Percentiles rank a stretch among this genome's conserved stretches.
These are phyloP conservation scores for Paramecium pentaurelia DNA, from an alignment of 73 alveolate species.

Conservation along the genomic window DNA sequence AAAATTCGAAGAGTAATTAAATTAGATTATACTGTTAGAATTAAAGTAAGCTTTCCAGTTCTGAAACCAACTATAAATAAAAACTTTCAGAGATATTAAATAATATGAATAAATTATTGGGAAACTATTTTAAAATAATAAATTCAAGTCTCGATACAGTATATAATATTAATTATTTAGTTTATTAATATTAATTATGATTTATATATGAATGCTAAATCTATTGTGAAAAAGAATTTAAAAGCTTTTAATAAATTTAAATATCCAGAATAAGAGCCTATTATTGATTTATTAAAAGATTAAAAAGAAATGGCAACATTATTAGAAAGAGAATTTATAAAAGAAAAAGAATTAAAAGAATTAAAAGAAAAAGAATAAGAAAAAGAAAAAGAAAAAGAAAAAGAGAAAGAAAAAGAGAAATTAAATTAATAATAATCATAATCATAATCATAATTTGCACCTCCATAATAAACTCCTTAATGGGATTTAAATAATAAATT, in stretches of 20 bases:
- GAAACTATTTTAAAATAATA: neutral
- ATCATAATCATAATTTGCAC: neutral
- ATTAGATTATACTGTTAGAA: neutral
- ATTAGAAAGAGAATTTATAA: neutral
- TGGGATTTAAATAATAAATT: neutral
- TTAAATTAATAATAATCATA: neutral
- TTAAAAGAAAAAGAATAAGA: neutral
- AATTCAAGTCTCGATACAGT: neutral
- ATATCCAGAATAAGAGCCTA: neutral
- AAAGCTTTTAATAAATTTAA: neutral
- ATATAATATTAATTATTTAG: neutral
- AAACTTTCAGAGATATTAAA: conserved; percentile 8
- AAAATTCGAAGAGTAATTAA: conserved; percentile 21
- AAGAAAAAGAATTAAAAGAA: neutral
- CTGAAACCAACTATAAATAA: neutral
- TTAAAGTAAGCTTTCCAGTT: neutral
- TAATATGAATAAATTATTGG: conserved; percentile 16
- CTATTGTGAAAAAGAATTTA: neutral
- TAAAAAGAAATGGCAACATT: neutral
- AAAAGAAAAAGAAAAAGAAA: neutral
- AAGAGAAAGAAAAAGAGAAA: neutral
- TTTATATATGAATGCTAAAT: neutral
- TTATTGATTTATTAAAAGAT: neutral
- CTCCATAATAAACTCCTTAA: neutral
- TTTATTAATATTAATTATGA: neutral